phyloP scores from a whole-genome alignment of 2,329 filamentous ascomycete genomes.

The Ascomycota sp. region DNA sequence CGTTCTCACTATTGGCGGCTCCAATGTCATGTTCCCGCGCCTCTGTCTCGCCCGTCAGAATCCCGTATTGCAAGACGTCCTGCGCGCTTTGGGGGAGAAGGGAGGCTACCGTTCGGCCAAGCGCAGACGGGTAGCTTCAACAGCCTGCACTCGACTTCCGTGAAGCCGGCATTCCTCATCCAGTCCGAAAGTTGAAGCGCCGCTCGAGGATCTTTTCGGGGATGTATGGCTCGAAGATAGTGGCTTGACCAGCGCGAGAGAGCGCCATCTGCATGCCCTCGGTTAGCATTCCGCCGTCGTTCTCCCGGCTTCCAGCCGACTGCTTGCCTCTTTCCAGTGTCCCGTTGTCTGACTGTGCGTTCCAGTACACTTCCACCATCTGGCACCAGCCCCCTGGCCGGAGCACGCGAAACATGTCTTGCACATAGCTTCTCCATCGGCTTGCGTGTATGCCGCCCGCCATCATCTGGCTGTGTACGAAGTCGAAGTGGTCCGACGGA shows the following conservation, averaged over 20 bases:
- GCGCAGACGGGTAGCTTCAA: conserved; percentile 48
- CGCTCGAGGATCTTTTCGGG: conserved; percentile 44
- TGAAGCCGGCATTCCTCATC: conserved; percentile 43
- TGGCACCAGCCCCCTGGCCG: conserved; percentile 70
- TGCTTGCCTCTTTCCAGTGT: conserved; percentile 41
- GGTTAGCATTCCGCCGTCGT: neutral
- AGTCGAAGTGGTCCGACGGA: conserved; percentile 50
- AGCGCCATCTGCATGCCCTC: conserved; percentile 30
- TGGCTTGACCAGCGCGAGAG: conserved; percentile 46
- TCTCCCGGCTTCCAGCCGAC: neutral
- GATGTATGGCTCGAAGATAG: conserved; percentile 41
- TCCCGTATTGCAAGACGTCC: neutral
- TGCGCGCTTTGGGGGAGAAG: neutral
- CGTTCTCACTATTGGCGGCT: conserved; percentile 28
- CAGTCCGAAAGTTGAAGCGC: conserved; percentile 37
- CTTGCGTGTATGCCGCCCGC: conserved; percentile 48
- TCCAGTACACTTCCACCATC: conserved; percentile 72
- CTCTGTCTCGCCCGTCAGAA: conserved; percentile 16
- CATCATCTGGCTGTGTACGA: conserved; percentile 62
- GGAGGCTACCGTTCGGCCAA: conserved; percentile 40
- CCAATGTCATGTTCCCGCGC: conserved; percentile 32
- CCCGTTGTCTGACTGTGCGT: conserved; percentile 71
- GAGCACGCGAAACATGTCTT: conserved; percentile 52
- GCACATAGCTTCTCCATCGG: conserved; percentile 57
- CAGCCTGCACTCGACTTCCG: conserved; percentile 44